A percentile compares a stretch with the other conserved stretches of the same genome.
These are phyloP conservation scores for Tetrapisispora nanseiensis DNA, from an alignment of 805 yeast species.

Conservation along the genomic window DNA sequence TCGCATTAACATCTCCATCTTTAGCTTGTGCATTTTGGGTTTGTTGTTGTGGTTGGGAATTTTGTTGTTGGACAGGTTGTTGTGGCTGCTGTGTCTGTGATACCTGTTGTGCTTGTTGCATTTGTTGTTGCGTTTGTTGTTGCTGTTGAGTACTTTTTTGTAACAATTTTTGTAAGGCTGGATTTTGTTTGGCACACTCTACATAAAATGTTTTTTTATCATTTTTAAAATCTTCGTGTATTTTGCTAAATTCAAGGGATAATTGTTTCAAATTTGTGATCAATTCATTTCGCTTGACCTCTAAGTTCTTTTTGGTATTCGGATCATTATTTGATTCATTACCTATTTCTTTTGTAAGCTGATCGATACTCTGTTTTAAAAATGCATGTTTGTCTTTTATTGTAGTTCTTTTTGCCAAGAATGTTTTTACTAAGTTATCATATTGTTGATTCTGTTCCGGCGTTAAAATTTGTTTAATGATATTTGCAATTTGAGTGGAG, in stretches of 20 bases:
- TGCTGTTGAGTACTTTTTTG: conserved; percentile 21
- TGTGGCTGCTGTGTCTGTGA: conserved; percentile 13
- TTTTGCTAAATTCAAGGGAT: conserved; percentile 18
- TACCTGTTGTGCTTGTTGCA: conserved; percentile 11
- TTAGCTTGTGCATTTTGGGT: conserved; percentile 4
- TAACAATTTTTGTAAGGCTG: conserved; percentile 23
- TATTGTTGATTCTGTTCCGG: conserved; percentile 25
- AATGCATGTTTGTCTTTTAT: conserved; percentile 25
- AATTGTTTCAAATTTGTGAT: conserved; percentile 18
- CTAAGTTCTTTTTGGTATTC: conserved; percentile 22
- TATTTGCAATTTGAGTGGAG: conserved; percentile 9
- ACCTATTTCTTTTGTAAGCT: conserved; percentile 21
- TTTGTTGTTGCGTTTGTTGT: conserved; percentile 9
- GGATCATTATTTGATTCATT: conserved; percentile 10
- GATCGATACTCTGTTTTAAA: conserved; percentile 25
- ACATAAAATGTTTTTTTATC: conserved; percentile 26
- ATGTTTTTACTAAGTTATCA: conserved; percentile 20
- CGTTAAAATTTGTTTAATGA: conserved; percentile 25
- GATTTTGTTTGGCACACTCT: conserved; percentile 28
- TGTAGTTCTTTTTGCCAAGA: conserved; percentile 23
- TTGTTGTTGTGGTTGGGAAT: not conserved
- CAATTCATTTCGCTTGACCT: conserved; percentile 21
- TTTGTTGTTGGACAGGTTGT: conserved; percentile 3
- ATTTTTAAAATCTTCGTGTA: conserved; percentile 23
- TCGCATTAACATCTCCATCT: conserved; percentile 7